Evolutionary conservation across 805 yeast genomes (phyloP), one percentile per base, ranked within the genome.

Genomic region (Candida sanyiensis): DNA sequence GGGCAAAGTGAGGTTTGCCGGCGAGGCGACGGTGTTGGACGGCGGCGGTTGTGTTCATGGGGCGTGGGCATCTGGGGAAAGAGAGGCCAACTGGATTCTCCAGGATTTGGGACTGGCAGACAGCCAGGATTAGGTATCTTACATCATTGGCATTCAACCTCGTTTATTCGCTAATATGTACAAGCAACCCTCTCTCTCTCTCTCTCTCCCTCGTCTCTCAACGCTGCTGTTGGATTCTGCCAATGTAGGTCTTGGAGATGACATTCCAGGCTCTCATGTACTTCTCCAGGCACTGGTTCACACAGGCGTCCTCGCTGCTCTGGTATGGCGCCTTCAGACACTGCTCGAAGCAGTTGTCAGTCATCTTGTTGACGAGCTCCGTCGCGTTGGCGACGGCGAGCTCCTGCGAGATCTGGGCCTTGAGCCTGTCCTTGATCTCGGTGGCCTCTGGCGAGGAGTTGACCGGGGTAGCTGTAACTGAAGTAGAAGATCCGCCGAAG

Each of bases 41-140:
- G 96, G 95, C 7, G 83, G 87, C 12, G 96, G 96, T 0, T 88
- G 95, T 49, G 93, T 83, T 5, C 94, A 88, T 56, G 96, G 95
- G 0, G 96, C 96, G 0, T 86, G 85, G 76, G 64, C 67, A 44
- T 81, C 90, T 51, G 96, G 90, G 1, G 53, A 51, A 35, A 63
- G 90, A 45, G 80, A 75, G 47, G 80, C 78, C 0, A 50, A 50
- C 4, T 60, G 54, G 37, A 61, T 73, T 8, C n/a, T 29, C n/a
- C n/a, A n/a, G n/a, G n/a, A n/a, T n/a, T n/a, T n/a, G n/a, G n/a
- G n/a, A n/a, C n/a, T n/a, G n/a, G n/a, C n/a, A n/a, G n/a, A n/a
- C n/a, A n/a, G n/a, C n/a, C n/a, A n/a, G n/a, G n/a, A n/a, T n/a
- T n/a, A n/a, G n/a, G n/a, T n/a, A n/a, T n/a, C n/a, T n/a, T n/a